A percentile compares a stretch with the other conserved stretches of the same genome.
Evolutionary conservation across 2,329 filamentous ascomycete genomes (phyloP).

Genomic region (Dactylellina cionopaga): DNA sequence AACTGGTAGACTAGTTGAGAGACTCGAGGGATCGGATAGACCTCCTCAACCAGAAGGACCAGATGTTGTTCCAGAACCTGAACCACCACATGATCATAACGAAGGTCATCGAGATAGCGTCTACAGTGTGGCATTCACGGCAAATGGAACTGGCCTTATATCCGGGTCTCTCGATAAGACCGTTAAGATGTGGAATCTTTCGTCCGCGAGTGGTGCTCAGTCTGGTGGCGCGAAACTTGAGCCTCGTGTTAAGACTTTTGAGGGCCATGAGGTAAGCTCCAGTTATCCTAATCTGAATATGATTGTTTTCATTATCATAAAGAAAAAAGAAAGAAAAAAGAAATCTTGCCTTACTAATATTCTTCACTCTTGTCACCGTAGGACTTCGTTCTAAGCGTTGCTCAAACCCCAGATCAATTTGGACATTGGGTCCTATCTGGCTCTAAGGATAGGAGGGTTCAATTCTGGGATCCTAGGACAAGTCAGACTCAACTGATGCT

Average conservation of each 20-base stretch:
- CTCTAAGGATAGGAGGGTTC: conserved; percentile 95
- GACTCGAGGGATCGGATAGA: conserved; percentile 72
- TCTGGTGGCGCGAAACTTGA: conserved; percentile 80
- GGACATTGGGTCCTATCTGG: conserved; percentile 96
- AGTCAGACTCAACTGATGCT: conserved; percentile 97
- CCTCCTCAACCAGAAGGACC: conserved; percentile 76
- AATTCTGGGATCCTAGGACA: conserved; percentile 97
- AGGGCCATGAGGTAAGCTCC: conserved; percentile 83
- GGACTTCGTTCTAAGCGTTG: conserved; percentile 97
- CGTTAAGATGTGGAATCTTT: conserved; percentile 80
- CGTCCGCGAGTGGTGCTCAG: conserved; percentile 73
- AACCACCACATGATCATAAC: conserved; percentile 73
- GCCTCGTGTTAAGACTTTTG: conserved; percentile 95
- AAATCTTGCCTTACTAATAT: conserved; percentile 20
- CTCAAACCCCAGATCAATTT: conserved; percentile 80
- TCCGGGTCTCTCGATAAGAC: conserved; percentile 97
- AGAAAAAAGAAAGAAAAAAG: too few relatives aligned
- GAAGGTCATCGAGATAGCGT: conserved; percentile 61
- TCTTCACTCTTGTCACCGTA: conserved; percentile 59
- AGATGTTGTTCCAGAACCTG: conserved; percentile 83
- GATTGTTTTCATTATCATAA: not conserved
- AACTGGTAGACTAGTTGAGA: conserved; percentile 73
- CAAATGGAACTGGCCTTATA: conserved; percentile 77
- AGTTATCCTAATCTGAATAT: conserved; percentile 23
- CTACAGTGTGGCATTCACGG: conserved; percentile 59